phyloP scores from a whole-genome alignment of 768 basidiomycete species.

The Cytidiella melzeri region DNA sequence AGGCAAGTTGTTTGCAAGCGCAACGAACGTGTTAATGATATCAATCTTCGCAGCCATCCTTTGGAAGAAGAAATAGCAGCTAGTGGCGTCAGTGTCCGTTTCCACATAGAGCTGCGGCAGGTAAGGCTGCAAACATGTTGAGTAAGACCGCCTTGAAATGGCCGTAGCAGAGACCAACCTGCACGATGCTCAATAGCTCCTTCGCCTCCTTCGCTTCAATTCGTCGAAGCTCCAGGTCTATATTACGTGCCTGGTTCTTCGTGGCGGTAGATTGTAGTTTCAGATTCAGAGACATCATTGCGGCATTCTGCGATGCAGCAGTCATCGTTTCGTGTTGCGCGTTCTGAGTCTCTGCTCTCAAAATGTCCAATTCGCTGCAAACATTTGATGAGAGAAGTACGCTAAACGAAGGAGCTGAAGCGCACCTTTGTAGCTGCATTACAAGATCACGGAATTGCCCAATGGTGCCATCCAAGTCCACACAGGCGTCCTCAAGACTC shows the following conservation, averaged over 20 bases:
- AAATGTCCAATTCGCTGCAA: conserved; percentile 75
- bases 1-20: conserved; percentile 77
- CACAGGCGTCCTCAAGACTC: conserved; percentile 67
- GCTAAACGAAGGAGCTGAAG: conserved; percentile 1
- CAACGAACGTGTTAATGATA: conserved; percentile 76
- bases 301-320: conserved; percentile 83
- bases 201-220: conserved; percentile 79
- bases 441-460: conserved; percentile 92
- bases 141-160: background rate
- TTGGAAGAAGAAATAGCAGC: conserved; percentile 89
- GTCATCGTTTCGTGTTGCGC: conserved; percentile 79
- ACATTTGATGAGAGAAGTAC: conserved; percentile 1
- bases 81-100: conserved; percentile 82
- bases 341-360: conserved; percentile 80
- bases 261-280: conserved; percentile 88
- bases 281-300: conserved; percentile 91
- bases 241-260: conserved; percentile 84
- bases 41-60: conserved; percentile 84
- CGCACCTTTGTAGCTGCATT: conserved; percentile 69
- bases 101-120: conserved; percentile 88
- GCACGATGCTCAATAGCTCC: conserved; percentile 77
- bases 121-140: conserved; percentile 56
- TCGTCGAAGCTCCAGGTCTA: conserved; percentile 84
- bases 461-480: conserved; percentile 86
- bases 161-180: conserved; percentile 39